phyloP scores from a whole-genome alignment of 352 stramenopile genomes.

The Pythium chondricola region DNA sequence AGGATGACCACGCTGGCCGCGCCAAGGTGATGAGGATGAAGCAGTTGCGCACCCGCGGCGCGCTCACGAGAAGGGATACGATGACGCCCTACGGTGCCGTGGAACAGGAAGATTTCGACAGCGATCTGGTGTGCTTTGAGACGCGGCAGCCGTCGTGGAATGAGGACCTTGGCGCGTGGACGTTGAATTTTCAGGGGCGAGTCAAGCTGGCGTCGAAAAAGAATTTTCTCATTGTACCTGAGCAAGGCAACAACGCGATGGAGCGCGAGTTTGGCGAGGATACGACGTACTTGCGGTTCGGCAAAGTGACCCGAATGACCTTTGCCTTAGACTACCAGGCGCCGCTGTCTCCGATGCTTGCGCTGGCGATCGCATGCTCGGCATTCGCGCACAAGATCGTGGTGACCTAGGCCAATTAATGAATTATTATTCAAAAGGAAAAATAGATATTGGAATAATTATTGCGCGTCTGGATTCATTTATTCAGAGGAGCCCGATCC shows the following conservation, averaged over 20 bases:
- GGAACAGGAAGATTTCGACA: constrained; percentile 67
- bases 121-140: constrained; percentile 76
- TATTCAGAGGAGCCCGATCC: constrained; percentile 8
- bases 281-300: constrained; percentile 58
- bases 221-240: constrained; percentile 78
- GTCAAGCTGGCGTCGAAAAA: constrained; percentile 91
- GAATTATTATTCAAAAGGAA: too few species aligned
- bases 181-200: constrained; percentile 85
- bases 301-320: constrained; percentile 75
- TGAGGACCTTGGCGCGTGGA: constrained; percentile 76
- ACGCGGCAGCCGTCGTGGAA: constrained; percentile 85
- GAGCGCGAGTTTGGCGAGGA: constrained; percentile 46
- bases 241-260: constrained; percentile 47
- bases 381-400: constrained; percentile 83
- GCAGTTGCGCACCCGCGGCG: constrained; percentile 20
- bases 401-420: constrained; percentile 51
- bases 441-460: too few species aligned
- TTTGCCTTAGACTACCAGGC: constrained; percentile 79
- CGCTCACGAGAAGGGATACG: constrained; percentile 8
- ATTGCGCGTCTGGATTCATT: too few species aligned
- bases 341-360: constrained; percentile 67
- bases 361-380: constrained; percentile 75
- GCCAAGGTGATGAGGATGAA: constrained; percentile 32
- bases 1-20: constrained; percentile 38
- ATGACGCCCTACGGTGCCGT: constrained; percentile 57